A percentile compares a stretch with the other conserved stretches of the same genome.
Conservation (phyloP, 441 rosid species). For the Corymbia calophylla region DNA sequence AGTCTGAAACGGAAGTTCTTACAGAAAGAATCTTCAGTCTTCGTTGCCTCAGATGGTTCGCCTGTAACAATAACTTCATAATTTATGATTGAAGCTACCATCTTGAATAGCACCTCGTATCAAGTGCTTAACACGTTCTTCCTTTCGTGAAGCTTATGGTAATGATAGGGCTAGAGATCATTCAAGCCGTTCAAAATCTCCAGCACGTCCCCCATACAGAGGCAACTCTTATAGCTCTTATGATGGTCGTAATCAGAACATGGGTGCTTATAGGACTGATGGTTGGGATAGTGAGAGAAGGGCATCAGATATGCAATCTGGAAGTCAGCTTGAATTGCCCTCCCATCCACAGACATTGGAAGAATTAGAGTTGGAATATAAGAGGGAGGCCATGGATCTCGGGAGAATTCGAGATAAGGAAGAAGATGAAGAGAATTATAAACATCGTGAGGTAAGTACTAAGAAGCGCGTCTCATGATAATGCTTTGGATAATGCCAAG, state of each 20-base stretch:
- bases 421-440: conserved; percentile 91
- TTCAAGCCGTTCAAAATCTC: conserved; percentile 88
- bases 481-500: neutral
- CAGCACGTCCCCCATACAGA: conserved; percentile 52
- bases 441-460: conserved; percentile 80
- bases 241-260: conserved; percentile 57
- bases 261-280: conserved; percentile 58
- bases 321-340: conserved; percentile 60
- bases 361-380: conserved; percentile 76
- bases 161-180: conserved; percentile 86
- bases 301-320: conserved; percentile 50
- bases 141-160: conserved; percentile 97
- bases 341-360: conserved; percentile 58
- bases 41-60: conserved; percentile 40
- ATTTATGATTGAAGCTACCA: conserved; percentile 42
- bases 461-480: conserved; percentile 12
- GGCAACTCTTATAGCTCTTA: conserved; percentile 67
- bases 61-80: conserved; percentile 36
- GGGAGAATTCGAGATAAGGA: conserved; percentile 70
- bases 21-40: conserved; percentile 36
- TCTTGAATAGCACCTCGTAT: conserved; percentile 44
- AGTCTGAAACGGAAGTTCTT: conserved; percentile 37
- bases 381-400: conserved; percentile 70
- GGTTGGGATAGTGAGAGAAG: conserved; percentile 73
- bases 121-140: conserved; percentile 75